Evolutionary conservation across 2,329 filamentous ascomycete species (phyloP), one percentile per base, ranked within the genome.

Genomic region (Claviceps citrina): DNA sequence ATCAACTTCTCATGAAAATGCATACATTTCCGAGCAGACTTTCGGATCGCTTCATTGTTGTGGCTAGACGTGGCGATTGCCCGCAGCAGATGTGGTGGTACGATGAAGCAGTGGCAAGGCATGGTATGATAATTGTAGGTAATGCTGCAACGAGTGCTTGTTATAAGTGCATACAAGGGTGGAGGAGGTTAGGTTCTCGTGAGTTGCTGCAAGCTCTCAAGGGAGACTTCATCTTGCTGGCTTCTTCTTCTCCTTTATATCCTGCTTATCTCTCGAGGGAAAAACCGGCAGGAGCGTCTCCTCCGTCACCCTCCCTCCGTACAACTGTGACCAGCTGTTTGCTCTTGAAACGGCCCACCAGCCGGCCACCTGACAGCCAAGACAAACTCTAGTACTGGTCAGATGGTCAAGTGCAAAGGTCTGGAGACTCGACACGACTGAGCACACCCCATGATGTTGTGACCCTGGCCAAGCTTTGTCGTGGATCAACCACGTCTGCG

Each of bases 1-100:
- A 50, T 49, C 38, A 61, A 49, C 1, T 39, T 46, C 3, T 60
- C 55, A 37, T 58, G 57, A 22, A 58, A 51, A 7, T 49, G 44
- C 13, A 68, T 55, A 1, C 57, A 58, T 15, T 47, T 43, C 8
- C 48, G 53, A 20, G 66, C 66, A 6, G 58, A 53, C 25, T 56
- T 43, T 19, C 63, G 59, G 27, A 60, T 48, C 4, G 49, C 43
- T 2, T 62, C 54, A 2, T 59, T 51, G 28, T 65, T 65, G 43
- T 46, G 43, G 3, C 55, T 46, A 28, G 59, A 61, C 36, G 64
- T 54, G 26, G 62, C 61, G 38, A 70, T 66, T 40, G 56, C 58
- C 25, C 50, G 54, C 18, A 70, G 57, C 9, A 70, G 56, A 41
- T 70, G 62, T 16, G 66, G 66, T 16, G 66, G 66, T 4, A 69